Percentiles rank a stretch among this genome's conserved stretches.
Conservation (phyloP, 2,329 filamentous ascomycete species). For the Cladophialophora bantiana region DNA sequence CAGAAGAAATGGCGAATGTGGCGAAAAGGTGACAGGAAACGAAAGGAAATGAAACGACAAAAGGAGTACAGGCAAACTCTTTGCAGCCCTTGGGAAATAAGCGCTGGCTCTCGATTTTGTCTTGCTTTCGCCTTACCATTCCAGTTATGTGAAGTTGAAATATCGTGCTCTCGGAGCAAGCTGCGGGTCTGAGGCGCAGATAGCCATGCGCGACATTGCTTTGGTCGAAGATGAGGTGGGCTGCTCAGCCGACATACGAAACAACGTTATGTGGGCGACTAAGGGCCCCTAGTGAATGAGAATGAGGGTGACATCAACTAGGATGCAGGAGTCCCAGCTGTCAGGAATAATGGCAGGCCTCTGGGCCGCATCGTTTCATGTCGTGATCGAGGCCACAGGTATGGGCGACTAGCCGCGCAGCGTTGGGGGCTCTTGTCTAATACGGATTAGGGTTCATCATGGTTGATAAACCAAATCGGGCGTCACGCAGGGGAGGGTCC, state of each 20-base stretch:
- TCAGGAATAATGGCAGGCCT: neutral
- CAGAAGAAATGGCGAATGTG: neutral
- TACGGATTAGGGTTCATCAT: neutral
- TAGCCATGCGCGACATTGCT: neutral
- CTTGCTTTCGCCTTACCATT: neutral
- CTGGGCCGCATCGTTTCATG: neutral
- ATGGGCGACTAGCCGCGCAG: conserved; percentile 1
- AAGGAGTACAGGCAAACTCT: neutral
- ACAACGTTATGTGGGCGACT: neutral
- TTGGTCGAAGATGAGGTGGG: conserved; percentile 1
- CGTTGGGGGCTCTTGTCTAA: neutral
- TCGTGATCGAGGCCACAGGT: neutral
- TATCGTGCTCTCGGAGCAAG: neutral
- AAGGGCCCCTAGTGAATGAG: neutral
- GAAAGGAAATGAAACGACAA: neutral
- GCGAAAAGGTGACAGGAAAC: neutral
- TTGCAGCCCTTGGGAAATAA: neutral
- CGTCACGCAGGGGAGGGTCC: neutral
- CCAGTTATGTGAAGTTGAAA: neutral
- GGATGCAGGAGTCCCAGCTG: neutral
- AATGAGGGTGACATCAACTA: neutral
- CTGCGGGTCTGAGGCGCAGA: neutral
- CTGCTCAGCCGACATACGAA: neutral
- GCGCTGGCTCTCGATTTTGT: neutral
- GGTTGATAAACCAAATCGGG: conserved; percentile 4